Evolutionary conservation across 2,329 filamentous ascomycete genomes (phyloP).

Genomic region (Sclerotinia nivalis): DNA sequence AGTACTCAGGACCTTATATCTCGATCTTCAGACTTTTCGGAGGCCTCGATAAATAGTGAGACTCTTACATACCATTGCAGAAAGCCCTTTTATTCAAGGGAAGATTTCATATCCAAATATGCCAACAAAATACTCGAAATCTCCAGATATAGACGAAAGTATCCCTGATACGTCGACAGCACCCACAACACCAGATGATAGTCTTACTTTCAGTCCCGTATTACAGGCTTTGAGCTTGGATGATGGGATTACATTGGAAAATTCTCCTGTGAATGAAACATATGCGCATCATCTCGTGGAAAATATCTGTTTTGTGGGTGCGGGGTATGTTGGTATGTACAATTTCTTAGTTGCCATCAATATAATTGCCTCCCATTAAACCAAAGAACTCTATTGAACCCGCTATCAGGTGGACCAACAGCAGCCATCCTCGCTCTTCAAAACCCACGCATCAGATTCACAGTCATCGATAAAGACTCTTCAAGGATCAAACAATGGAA

Average conservation of each 20-base stretch:
- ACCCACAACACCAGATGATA: conserved; percentile 49
- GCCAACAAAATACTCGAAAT: conserved; percentile 30
- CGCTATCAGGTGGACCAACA: conserved; percentile 63
- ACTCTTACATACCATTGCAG: too few relatives aligned
- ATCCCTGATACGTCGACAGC: conserved; percentile 44
- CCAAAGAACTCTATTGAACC: not conserved
- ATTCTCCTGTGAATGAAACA: conserved; percentile 12
- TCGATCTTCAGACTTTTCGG: not conserved
- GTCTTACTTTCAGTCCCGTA: conserved; percentile 47
- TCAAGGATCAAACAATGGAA: conserved; percentile 71
- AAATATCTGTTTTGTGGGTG: conserved; percentile 72
- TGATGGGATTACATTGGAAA: conserved; percentile 30
- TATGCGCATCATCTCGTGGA: conserved; percentile 41
- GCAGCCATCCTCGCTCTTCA: conserved; percentile 73
- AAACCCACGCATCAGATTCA: conserved; percentile 69
- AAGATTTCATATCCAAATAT: conserved; percentile 22
- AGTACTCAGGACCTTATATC: not conserved
- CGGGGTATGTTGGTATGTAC: conserved; percentile 71
- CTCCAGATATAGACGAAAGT: conserved; percentile 40
- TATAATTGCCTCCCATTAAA: not conserved
- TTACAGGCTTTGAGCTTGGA: conserved; percentile 40
- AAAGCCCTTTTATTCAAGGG: not conserved
- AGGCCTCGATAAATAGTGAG: not conserved
- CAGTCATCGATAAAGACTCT: conserved; percentile 71
- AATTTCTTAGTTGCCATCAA: not conserved